Conservation (phyloP, 768 basidiomycete genomes). For the Scleroderma citrinum region DNA sequence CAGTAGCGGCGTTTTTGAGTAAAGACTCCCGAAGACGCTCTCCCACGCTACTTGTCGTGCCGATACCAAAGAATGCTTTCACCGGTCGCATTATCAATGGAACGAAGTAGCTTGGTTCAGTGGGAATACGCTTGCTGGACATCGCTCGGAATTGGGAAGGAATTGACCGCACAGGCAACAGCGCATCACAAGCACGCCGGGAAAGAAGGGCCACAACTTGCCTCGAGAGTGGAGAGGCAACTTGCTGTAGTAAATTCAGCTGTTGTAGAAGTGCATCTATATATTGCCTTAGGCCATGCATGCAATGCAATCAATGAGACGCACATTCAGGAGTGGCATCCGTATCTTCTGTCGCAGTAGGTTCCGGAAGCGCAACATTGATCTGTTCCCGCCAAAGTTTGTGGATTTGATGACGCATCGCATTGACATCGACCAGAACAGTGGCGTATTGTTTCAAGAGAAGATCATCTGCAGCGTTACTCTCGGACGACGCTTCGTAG, state of each 20-base stretch:
- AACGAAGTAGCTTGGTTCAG: constrained; percentile 85
- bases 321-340: constrained; percentile 46
- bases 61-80: constrained; percentile 64
- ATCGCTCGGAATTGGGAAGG: constrained; percentile 87
- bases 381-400: constrained; percentile 70
- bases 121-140: constrained; percentile 65
- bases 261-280: constrained; percentile 49
- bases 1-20: constrained; percentile 44
- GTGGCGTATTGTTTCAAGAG: constrained; percentile 58
- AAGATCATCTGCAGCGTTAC: constrained; percentile 55
- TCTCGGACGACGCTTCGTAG: constrained; percentile 49
- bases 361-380: constrained; percentile 50
- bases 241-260: constrained; percentile 41
- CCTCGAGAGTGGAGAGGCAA: constrained; percentile 53
- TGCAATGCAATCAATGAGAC: constrained; percentile 4
- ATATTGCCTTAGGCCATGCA: not conserved
- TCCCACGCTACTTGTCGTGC: constrained; percentile 54
- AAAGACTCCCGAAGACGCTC: constrained; percentile 49
- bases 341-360: constrained; percentile 26
- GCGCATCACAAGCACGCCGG: constrained; percentile 77
- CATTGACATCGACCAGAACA: constrained; percentile 62
- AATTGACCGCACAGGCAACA: constrained; percentile 81
- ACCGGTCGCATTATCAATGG: constrained; percentile 74
- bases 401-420: constrained; percentile 45
- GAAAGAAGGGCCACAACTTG: constrained; percentile 69